Base-by-base conservation (phyloP, 1,284 basidiomycete species). In the Cutaneotrichosporon dermatis region DNA sequence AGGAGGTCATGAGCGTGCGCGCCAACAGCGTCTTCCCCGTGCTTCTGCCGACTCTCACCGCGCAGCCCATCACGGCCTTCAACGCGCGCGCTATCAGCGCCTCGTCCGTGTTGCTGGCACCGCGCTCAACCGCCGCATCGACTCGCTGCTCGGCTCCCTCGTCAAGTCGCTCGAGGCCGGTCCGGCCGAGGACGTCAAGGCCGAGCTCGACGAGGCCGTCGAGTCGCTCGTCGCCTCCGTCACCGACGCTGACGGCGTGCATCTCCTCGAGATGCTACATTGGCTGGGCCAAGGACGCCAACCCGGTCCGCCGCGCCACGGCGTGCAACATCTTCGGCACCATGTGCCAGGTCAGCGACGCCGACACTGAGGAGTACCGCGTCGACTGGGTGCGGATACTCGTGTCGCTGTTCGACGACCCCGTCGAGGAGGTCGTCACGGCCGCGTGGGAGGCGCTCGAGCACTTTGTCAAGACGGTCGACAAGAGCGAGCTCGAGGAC, bases 351-450 rank as follows among this genome's bases (percentile, higher is more conserved):
- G 86, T 85, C 55, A 88, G 88, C 4, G 83, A 78, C 41, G 75
- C 87, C 49, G 92, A 96, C 72, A 83, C 85, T 0, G 86, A 88
- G 0, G 75, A 92, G 13, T 99, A 98, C 76, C 85, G 89, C 13
- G 82, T 93, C 58, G 93, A 98, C 76, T 98, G 94, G 92, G 85
- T 99, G 60, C 87, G 94, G n/a, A 90, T 93, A 68, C 83, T 99
- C 12, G 82, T 99, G 4, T 85, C 90, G 0, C 80, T 91, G 4
- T 82, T 97, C 61, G 94, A 95, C 68, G 95, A 98, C 71, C 78
- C 81, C 6, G 83, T 87, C 62, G 80, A 85, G 2, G 75, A 80
- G 0, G 92, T 98, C 5, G 87, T 95, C 68, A 87, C 85, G 2
- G 87, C 88, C 0, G 91, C 94, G 1, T 90, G 88, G 86, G 81